These are phyloP conservation scores for Zangia roseola DNA, from an alignment of 768 basidiomycete species.

Conservation along the genomic window DNA sequence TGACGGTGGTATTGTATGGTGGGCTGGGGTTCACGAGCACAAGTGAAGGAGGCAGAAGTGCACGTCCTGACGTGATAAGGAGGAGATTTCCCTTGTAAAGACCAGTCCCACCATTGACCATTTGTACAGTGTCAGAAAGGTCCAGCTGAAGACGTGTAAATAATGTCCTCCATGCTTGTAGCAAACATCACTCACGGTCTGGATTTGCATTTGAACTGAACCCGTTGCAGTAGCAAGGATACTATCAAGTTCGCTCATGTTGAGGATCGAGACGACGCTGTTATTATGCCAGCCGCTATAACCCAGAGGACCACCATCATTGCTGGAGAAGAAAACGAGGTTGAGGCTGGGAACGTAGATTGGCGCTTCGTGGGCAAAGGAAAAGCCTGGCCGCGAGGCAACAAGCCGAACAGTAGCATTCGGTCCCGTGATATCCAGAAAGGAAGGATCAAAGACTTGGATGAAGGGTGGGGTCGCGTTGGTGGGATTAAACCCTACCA, in stretches of 20 bases:
- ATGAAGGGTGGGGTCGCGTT: slow-evolving; percentile 59
- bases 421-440: slow-evolving; percentile 57
- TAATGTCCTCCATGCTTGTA: background rate
- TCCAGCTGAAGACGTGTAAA: slow-evolving; percentile 43
- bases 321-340: slow-evolving; percentile 71
- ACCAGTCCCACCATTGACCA: slow-evolving; percentile 71
- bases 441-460: slow-evolving; percentile 52
- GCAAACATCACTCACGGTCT: slow-evolving; percentile 29
- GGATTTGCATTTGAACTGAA: slow-evolving; percentile 49
- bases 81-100: slow-evolving; percentile 58
- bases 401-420: slow-evolving; percentile 58
- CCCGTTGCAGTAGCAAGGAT: slow-evolving; percentile 37
- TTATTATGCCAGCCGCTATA: slow-evolving; percentile 63
- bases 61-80: slow-evolving; percentile 66
- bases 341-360: slow-evolving; percentile 62
- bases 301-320: slow-evolving; percentile 63
- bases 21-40: slow-evolving; percentile 61
- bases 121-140: slow-evolving; percentile 57
- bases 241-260: slow-evolving; percentile 50
- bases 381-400: slow-evolving; percentile 58
- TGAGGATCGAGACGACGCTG: slow-evolving; percentile 62
- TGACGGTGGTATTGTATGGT: slow-evolving; percentile 65
- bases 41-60: slow-evolving; percentile 57
- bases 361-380: slow-evolving; percentile 80
- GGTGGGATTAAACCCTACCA: slow-evolving; percentile 58